Evolutionary conservation across 331 rosid species (phyloP), one percentile per base, ranked within the genome.

Genomic region (Rhamnella rubrinervis): DNA sequence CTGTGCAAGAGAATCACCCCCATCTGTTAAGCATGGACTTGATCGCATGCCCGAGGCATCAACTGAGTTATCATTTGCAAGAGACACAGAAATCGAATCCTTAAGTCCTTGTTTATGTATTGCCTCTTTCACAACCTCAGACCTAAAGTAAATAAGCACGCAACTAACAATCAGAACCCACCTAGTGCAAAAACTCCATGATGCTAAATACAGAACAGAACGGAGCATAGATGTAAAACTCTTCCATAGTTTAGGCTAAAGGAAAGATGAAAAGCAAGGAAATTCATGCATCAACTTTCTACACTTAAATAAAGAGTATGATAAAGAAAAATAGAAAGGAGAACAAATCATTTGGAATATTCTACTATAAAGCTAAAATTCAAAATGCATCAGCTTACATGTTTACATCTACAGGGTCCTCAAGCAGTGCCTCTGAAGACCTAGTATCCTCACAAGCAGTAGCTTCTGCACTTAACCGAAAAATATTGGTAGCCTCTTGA

Each of bases 11-110:
- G 87, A 79, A 76, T 87, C 89, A 35, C 84, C 87, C 21, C 87
- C 92, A 70, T 87, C 95, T 19, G 85, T 85, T 77, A 78, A 65
- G 23, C 92, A 84, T 38, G 90, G 76, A 79, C 96, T 87, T 66
- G 84, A 85, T 56, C 74, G 79, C 25, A 68, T 64, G 50, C 76
- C 90, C 19, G 71, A 62, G 70, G 40, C 83, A 78, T 75, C 89
- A 61, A 64, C 80, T 63, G 74, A 51, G 57, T 67, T 71, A 65
- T 81, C 91, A 82, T 78, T 78, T 69, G 96, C 84, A 80, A 75
- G 68, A 14, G 89, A 81, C 63, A 71, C 37, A 41, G 85, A 92
- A 70, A 80, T 68, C 72, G 81, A 67, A 77, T 79, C 83, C 67
- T 75, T 81, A 55, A 44, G 78, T 26, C 74, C 52, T 20, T 55